Evolutionary conservation across 306 rosid genomes (phyloP), one percentile per base, ranked within the genome.

Genomic region (Dalbergia oliveri): DNA sequence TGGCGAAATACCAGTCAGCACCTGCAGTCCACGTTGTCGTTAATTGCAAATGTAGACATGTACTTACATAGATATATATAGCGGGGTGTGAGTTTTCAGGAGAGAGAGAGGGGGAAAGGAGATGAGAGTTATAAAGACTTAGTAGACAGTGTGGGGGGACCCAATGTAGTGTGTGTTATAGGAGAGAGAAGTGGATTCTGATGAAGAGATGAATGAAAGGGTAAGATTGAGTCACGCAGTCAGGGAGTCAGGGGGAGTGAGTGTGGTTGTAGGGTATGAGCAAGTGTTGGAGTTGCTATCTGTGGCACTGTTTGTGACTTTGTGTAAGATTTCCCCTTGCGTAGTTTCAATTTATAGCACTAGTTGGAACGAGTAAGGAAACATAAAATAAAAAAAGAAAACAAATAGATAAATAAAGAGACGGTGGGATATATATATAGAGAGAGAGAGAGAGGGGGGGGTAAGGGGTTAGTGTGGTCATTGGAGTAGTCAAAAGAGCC

Each of bases 1-100:
- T 81, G 89, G 86, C 69, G 92, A 91, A 88, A 87, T 88, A 87
- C 63, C 80, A 88, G 97, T 93, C 97, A 93, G 94, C 97, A 89
- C 79, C 77, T 81, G 97, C 97, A 91, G 92, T 87, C 85, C 79
- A 86, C 68, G 87, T 91, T 93, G 97, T 91, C 97, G 97, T 88
- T 72, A 84, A 83, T 57, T 51, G 94, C 85, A 82, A 79, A 86
- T 81, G 56, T 88, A 82, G 84, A 47, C 59, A 50, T 75, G 65
- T 57, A 79, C 71, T 72, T 71, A 53, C 47, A 54, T 73, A 80
- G 31, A 12, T 80, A 47, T 56, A 66, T 43, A 44, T 60, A 16
- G 61, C 8, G 49, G 23, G 12, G 51, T 33, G 49, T 70, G 23
- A 4, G 11, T 47, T 47, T 47, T 81, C 47, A 53, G 75, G 78